A percentile compares a stretch with the other conserved stretches of the same genome.
Conservation (phyloP, 345 rosid genomes). For the Pugionium dolabratum region DNA sequence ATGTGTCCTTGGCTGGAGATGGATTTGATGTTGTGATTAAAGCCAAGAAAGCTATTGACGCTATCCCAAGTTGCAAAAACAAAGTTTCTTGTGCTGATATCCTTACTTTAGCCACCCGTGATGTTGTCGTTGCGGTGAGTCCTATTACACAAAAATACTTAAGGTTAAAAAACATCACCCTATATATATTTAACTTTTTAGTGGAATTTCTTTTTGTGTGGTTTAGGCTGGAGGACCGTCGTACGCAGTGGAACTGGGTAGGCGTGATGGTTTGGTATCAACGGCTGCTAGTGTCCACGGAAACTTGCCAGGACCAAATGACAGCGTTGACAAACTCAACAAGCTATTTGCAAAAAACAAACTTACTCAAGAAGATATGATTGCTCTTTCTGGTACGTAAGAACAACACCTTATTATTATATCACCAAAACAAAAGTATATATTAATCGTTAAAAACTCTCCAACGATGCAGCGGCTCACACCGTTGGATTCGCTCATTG, state of each 20-base stretch:
- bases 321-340: constrained; percentile 59
- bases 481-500: constrained; percentile 83
- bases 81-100: constrained; percentile 87
- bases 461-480: constrained; percentile 64
- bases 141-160: background rate
- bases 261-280: constrained; percentile 73
- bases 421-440: background rate
- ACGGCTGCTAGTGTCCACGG: constrained; percentile 58
- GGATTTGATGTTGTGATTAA: constrained; percentile 84
- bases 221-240: constrained; percentile 67
- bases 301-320: constrained; percentile 62
- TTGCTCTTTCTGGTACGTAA: constrained; percentile 76
- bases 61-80: constrained; percentile 52
- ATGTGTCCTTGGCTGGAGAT: constrained; percentile 78
- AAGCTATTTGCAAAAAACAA: constrained; percentile 54
- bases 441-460: background rate
- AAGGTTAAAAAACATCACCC: background rate
- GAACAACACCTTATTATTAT: background rate
- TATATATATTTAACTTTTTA: background rate
- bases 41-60: constrained; percentile 73
- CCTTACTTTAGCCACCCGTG: constrained; percentile 80
- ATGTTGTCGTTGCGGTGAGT: constrained; percentile 59
- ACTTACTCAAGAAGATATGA: constrained; percentile 70
- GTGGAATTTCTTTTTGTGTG: too few relatives aligned
- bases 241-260: constrained; percentile 70